Evolutionary conservation across 2,329 filamentous ascomycete species (phyloP).

Genomic region (Cladosporium sp.): DNA sequence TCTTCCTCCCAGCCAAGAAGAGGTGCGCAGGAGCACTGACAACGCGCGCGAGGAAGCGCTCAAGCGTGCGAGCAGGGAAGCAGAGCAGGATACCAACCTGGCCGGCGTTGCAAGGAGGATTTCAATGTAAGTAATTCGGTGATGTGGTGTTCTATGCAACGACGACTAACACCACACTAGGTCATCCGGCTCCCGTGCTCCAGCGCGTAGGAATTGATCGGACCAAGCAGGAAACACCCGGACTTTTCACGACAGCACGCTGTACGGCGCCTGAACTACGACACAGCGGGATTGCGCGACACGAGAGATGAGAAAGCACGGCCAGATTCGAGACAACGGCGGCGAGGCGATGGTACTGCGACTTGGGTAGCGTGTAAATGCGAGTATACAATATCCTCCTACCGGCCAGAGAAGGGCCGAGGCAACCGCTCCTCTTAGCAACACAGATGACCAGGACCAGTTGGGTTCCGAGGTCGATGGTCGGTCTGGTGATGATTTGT

Average conservation of each 20-base stretch:
- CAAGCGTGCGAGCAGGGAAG: slow-evolving; percentile 81
- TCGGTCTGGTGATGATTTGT: background rate
- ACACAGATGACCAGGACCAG: background rate
- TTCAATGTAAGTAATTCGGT: slow-evolving; percentile 74
- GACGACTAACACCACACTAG: background rate
- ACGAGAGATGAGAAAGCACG: slow-evolving; percentile 13
- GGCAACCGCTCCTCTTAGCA: background rate
- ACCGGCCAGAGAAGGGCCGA: background rate
- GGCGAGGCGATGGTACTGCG: background rate
- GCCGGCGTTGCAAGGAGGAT: slow-evolving; percentile 85
- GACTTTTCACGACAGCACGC: slow-evolving; percentile 13
- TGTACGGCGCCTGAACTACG: slow-evolving; percentile 2
- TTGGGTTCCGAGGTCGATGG: background rate
- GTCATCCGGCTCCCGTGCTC: slow-evolving; percentile 17
- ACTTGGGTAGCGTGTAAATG: slow-evolving; percentile 19
- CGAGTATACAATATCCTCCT: slow-evolving; percentile 14
- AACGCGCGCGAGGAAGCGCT: slow-evolving; percentile 80
- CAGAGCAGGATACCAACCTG: slow-evolving; percentile 86
- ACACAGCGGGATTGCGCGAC: slow-evolving; percentile 11
- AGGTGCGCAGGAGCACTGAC: slow-evolving; percentile 80
- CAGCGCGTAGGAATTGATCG: slow-evolving; percentile 13
- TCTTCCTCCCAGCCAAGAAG: slow-evolving; percentile 86
- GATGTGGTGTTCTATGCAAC: background rate
- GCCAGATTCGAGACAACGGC: background rate
- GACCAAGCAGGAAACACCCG: background rate